Conservation (phyloP, 2,329 filamentous ascomycete species). For the Penicillium psychrosexuale region DNA sequence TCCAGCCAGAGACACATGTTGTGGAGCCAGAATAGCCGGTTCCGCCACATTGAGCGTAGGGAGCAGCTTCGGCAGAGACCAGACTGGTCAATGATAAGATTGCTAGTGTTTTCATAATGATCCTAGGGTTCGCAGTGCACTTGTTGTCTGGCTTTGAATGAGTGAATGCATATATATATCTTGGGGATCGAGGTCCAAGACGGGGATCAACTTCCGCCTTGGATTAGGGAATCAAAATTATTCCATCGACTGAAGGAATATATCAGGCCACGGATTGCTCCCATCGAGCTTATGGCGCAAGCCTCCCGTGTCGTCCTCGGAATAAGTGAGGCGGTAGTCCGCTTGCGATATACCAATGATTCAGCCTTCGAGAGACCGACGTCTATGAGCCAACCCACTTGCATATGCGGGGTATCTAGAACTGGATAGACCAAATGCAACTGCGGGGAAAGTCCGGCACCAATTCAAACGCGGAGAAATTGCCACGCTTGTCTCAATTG, state of each 20-base stretch:
- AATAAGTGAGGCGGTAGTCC: slow-evolving; percentile 6
- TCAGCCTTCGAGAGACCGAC: not conserved
- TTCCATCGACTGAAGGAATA: not conserved
- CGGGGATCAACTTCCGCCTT: not conserved
- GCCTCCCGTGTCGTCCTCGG: slow-evolving; percentile 19
- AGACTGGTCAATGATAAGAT: slow-evolving; percentile 18
- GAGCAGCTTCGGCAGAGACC: slow-evolving; percentile 20
- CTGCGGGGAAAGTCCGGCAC: not conserved
- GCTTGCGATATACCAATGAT: not conserved
- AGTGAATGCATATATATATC: not conserved
- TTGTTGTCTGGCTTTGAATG: not conserved
- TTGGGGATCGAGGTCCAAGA: not conserved
- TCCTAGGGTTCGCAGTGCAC: not conserved
- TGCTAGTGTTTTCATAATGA: slow-evolving; percentile 19
- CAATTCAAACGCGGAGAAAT: not conserved
- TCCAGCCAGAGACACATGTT: slow-evolving; percentile 12
- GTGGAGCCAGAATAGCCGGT: slow-evolving; percentile 15
- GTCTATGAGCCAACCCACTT: not conserved
- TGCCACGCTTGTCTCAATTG: slow-evolving; percentile 1
- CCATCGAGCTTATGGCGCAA: not conserved
- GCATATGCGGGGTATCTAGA: not conserved
- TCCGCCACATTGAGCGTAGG: slow-evolving; percentile 22
- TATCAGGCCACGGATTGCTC: not conserved
- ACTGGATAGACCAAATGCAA: not conserved
- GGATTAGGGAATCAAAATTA: slow-evolving; percentile 8